A percentile compares a stretch with the other conserved stretches of the same genome.
These are phyloP conservation scores for Coprinopsis marcescibilis DNA, from an alignment of 768 basidiomycete genomes.

Conservation along the genomic window DNA sequence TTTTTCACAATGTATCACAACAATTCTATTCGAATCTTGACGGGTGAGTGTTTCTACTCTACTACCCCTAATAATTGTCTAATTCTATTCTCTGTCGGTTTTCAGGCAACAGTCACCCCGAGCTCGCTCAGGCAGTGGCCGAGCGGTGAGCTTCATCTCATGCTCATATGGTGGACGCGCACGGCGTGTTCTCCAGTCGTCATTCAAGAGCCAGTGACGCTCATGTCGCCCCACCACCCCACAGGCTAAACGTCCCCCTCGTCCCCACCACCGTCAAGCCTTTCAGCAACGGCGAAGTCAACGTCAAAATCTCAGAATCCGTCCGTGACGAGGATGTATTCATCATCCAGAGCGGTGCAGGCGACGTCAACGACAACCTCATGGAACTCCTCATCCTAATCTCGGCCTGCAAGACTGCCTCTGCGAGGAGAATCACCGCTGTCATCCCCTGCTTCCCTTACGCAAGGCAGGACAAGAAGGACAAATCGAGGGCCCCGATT, in stretches of 20 bases:
- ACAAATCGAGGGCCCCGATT: constrained; percentile 92
- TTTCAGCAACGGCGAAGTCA: constrained; percentile 94
- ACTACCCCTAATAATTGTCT: constrained; percentile 1
- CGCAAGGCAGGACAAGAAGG: constrained; percentile 96
- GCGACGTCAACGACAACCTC: constrained; percentile 90
- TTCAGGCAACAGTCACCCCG: constrained; percentile 94
- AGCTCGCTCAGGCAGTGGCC: constrained; percentile 92
- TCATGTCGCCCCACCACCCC: constrained; percentile 19
- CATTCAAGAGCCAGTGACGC: constrained; percentile 34
- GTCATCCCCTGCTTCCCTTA: constrained; percentile 99
- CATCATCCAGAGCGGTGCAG: constrained; percentile 89
- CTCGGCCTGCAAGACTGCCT: constrained; percentile 95
- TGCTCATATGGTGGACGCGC: constrained; percentile 18
- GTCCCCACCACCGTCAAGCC: constrained; percentile 82
- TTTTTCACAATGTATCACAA: constrained; percentile 61
- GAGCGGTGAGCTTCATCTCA: constrained; percentile 96
- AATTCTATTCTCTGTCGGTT: constrained; percentile 13
- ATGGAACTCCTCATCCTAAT: constrained; percentile 99
- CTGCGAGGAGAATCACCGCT: constrained; percentile 91
- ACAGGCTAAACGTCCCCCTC: constrained; percentile 84
- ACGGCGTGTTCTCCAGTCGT: constrained; percentile 33
- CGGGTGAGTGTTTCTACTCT: constrained; percentile 43
- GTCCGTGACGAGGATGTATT: constrained; percentile 98
- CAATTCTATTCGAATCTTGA: constrained; percentile 71
- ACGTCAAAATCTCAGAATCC: constrained; percentile 91